Base-by-base conservation (phyloP, 1,284 basidiomycete species). In the Heterobasidion irregulare region DNA sequence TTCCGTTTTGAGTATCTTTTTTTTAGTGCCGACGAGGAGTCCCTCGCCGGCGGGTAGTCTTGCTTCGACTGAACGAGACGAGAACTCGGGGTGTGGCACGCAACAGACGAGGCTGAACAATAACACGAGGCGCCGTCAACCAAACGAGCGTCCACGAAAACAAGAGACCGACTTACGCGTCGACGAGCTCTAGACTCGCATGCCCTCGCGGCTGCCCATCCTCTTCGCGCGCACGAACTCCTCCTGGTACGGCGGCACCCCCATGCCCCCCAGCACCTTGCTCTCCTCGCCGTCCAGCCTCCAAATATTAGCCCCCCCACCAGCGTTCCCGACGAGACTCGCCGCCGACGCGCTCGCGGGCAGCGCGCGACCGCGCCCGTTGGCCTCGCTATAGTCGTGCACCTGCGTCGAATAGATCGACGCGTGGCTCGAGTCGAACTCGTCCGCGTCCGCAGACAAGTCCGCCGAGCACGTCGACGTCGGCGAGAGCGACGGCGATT, bases 401-500 rank as follows among this genome's bases (percentile, higher is more conserved):
- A 33, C 26, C 26, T 26, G 26, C 26, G 26, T 26, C 26, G 58
- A 59, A 53, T 59, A 56, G 59, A 34, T 65, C 50, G 41, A 58
- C 33, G 58, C 63, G 18, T 58, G 65, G 16, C 57, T 62, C 45
- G 59, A 66, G 26, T 58, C 62, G 47, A 64, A 61, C 50, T 63
- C 61, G 47, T 57, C 61, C 16, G 70, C 84, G 62, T 85, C 83
- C 36, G 80, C 71, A 2, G 82, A 83, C 44, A 85, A 66, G 54
- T 86, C 84, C 6, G 82, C 79, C 2, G 82, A 84, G 1, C 82
- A 82, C 4, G 80, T 75, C 19, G 82, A 82, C 2, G 82, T 73
- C 4, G 84, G 75, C 13, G 83, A 84, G 50, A 79, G 72, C 4
- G 82, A 77, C 13, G 83, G 82, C 0, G 82, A 79, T 63, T 81